A percentile compares a stretch with the other conserved stretches of the same genome.
Conservation (phyloP, 768 basidiomycete genomes). For the Tremella yokohamensis region DNA sequence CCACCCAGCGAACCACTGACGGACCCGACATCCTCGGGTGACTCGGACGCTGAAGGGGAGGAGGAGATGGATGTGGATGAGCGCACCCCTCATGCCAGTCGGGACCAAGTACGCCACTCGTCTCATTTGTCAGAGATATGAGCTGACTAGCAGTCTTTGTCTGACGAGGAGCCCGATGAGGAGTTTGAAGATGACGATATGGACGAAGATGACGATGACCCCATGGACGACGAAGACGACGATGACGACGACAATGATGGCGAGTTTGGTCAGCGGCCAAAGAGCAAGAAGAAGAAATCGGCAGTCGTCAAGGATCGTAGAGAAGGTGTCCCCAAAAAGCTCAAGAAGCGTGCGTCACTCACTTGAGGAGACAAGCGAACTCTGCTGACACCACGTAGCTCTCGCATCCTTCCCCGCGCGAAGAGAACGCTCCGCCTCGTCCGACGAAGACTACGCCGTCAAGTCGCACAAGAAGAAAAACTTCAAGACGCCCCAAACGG, state of each 20-base stretch:
- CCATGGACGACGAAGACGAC: slow-evolving; percentile 28
- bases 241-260: slow-evolving; percentile 4
- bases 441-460: slow-evolving; percentile 46
- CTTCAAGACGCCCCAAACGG: slow-evolving; percentile 19
- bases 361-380: not conserved
- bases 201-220: slow-evolving; percentile 34
- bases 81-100: not conserved
- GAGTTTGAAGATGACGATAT: slow-evolving; percentile 18
- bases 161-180: slow-evolving; percentile 3
- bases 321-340: slow-evolving; percentile 2
- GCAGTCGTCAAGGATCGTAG: not conserved
- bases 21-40: slow-evolving; percentile 16
- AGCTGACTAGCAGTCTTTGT: slow-evolving; percentile 6
- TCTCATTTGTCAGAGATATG: slow-evolving; percentile 1
- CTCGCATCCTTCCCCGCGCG: slow-evolving; percentile 33
- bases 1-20: too few species aligned
- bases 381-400: slow-evolving; percentile 15
- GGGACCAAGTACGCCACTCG: not conserved
- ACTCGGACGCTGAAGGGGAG: slow-evolving; percentile 23
- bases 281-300: slow-evolving; percentile 10
- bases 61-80: slow-evolving; percentile 8
- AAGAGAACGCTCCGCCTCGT: slow-evolving; percentile 24
- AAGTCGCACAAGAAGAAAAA: slow-evolving; percentile 44
- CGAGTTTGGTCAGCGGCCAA: slow-evolving; percentile 6
- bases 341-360: not conserved